Conservation (phyloP, 257 asterid species). For the Henckelia pumila region DNA sequence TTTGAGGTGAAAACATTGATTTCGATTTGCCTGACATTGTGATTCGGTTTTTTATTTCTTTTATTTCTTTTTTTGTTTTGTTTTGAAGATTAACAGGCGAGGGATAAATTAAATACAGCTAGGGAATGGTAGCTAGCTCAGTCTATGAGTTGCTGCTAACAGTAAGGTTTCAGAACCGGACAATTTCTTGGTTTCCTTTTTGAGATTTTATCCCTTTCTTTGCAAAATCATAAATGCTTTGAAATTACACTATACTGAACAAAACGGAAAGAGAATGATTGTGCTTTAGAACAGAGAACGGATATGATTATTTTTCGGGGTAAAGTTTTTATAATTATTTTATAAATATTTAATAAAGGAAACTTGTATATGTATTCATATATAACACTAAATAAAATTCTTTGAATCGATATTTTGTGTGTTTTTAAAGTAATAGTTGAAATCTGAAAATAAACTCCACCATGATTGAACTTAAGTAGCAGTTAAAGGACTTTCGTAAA, state of each 20-base stretch:
- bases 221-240: conserved; percentile 14
- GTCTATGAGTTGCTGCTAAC: conserved; percentile 41
- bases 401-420: too few relatives aligned
- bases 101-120: conserved; percentile 23
- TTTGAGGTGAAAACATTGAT: conserved; percentile 25
- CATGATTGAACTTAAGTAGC: too few relatives aligned
- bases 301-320: conserved; percentile 27
- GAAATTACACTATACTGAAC: conserved; percentile 15
- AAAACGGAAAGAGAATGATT: conserved; percentile 30
- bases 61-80: not conserved
- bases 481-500: too few relatives aligned
- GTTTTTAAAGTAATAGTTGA: too few relatives aligned
- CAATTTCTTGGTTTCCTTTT: conserved; percentile 28
- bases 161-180: conserved; percentile 56
- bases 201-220: not conserved
- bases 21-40: not conserved
- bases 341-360: not conserved
- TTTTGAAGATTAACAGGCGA: conserved; percentile 14
- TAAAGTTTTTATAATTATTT: conserved; percentile 13
- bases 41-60: not conserved
- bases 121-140: conserved; percentile 22
- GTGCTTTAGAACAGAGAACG: conserved; percentile 21
- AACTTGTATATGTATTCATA: too few relatives aligned
- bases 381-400: too few relatives aligned
- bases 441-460: too few relatives aligned